These are phyloP conservation scores for Leptomonas pyrrhocoris DNA, from an alignment of 208 protist genomes.

Conservation along the genomic window DNA sequence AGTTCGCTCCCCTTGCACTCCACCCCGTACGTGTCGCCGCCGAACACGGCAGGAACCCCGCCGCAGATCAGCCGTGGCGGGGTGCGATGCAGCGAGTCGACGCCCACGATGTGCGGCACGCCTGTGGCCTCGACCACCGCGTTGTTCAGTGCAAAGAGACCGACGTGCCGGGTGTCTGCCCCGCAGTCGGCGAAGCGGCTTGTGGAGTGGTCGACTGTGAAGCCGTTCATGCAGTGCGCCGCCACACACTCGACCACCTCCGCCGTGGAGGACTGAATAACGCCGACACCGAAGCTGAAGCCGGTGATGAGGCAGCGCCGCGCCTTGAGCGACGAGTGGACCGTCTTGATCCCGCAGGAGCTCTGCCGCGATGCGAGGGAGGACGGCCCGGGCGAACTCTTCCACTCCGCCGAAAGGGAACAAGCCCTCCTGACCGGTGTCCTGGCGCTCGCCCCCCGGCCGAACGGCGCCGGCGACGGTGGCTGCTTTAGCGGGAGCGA, in stretches of 20 bases:
- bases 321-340: constrained; percentile 40
- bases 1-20: constrained; percentile 58
- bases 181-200: constrained; percentile 54
- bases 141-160: constrained; percentile 62
- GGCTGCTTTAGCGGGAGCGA: no score
- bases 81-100: constrained; percentile 23
- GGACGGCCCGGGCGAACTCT: neutral
- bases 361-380: constrained; percentile 8
- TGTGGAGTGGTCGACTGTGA: constrained; percentile 58
- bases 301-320: constrained; percentile 51
- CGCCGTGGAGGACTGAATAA: constrained; percentile 43
- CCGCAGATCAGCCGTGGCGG: constrained; percentile 42
- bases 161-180: constrained; percentile 63
- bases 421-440: neutral
- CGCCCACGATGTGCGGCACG: constrained; percentile 52
- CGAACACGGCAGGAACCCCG: constrained; percentile 47
- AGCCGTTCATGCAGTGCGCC: constrained; percentile 67
- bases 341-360: constrained; percentile 63
- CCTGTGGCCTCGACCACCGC: constrained; percentile 30
- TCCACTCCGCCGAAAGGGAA: neutral
- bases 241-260: constrained; percentile 54
- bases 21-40: constrained; percentile 59
- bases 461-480: no score
- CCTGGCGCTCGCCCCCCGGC: neutral
- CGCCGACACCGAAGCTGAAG: constrained; percentile 67